Evolutionary conservation across 371 early-diverging fungal genomes (phyloP), one percentile per base, ranked within the genome.

Genomic region (Umbelopsis sp.): DNA sequence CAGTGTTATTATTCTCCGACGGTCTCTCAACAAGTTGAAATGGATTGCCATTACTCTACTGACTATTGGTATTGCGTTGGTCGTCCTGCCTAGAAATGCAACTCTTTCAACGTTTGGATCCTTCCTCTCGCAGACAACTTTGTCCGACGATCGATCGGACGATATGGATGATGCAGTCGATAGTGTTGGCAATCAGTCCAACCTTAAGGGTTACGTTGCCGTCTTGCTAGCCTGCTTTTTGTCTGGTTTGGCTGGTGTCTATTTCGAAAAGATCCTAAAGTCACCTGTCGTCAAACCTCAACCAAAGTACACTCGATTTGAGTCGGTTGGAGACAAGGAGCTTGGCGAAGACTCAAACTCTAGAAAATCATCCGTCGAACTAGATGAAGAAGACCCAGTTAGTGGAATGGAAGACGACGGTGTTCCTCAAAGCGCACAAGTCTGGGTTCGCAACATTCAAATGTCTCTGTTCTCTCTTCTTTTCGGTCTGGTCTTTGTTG

Each of bases 221-320:
- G 96, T 97, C 0, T 67, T 89, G 24, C 74, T 89, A 18, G 96
- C 97, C 0, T 96, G 97, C 78, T 65, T 95, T 14, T 70, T 96
- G n/a, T 96, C 96, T 7, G 98, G 97, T 38, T 69, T 96, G 5
- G 96, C 98, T 6, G 97, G 97, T 41, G 97, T 97, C 8, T 98
- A 96, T 82, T 97, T 97, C 82, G 97, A 97, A 81, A 94, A 94
- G 83, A 93, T 97, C 45, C 82, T 97, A 63, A 95, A 95, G 75
- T 86, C 91, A 22, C 70, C 78, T 14, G 32, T 69, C 32, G 46
- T 22, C 29, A 65, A 48, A 50, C 65, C 51, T 37, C 37, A n/a
- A 22, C 41, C 20, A 41, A 67, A 44, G 32, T 57, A 57, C 29
- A 57, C 57, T 29, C 57, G 57, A 25, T 57, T 57, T 18, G 37